Percentiles rank a stretch among this genome's conserved stretches.
Evolutionary conservation across 78 protist species (phyloP).

Genomic region (Guillardia theta): DNA sequence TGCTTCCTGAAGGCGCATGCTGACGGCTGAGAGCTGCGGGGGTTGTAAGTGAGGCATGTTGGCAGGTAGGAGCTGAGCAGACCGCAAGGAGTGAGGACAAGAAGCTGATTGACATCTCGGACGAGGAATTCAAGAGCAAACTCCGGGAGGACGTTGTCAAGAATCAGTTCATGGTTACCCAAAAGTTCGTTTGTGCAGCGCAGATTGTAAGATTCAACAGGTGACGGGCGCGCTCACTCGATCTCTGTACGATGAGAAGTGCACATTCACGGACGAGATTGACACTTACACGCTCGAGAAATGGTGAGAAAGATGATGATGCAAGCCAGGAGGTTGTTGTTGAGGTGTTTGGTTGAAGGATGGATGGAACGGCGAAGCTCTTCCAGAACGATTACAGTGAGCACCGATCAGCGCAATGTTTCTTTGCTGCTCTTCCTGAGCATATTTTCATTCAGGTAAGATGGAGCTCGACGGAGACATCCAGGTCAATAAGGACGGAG

Average conservation of each 20-base stretch:
- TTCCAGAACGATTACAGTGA: background rate
- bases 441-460: too few species aligned
- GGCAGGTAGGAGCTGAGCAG: background rate
- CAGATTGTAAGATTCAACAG: background rate
- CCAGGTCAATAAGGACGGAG: background rate
- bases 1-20: too few species aligned
- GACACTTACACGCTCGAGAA: slow-evolving; percentile 6
- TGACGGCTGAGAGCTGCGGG: too few species aligned
- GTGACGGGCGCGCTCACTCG: background rate
- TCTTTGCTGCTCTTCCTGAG: too few species aligned
- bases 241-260: background rate
- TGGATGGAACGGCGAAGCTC: background rate
- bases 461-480: slow-evolving; percentile 17
- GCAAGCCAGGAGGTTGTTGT: too few species aligned
- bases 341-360: background rate
- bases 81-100: background rate
- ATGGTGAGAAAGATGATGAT: too few species aligned
- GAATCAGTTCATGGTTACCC: background rate
- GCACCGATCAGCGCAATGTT: background rate
- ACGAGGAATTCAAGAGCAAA: background rate
- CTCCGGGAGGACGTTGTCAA: background rate
- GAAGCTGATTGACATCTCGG: background rate
- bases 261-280: slow-evolving; percentile 7
- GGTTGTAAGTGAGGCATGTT: too few species aligned
- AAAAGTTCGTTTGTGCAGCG: background rate